A percentile compares a stretch with the other conserved stretches of the same genome.
These are phyloP conservation scores for Penstemon eatonii DNA, from an alignment of 257 asterid genomes.

Conservation along the genomic window DNA sequence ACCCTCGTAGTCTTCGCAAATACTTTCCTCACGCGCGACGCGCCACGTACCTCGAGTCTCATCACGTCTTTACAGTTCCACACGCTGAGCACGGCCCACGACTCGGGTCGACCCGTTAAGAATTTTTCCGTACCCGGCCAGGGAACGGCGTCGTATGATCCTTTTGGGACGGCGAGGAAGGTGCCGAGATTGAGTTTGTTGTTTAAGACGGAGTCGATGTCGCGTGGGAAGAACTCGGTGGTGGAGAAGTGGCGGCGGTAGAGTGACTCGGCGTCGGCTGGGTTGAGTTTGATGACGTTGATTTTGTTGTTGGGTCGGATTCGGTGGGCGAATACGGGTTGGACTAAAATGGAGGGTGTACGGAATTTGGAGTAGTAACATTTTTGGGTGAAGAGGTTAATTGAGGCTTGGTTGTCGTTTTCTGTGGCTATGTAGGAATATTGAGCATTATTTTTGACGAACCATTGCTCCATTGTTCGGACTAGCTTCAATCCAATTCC, in stretches of 20 bases:
- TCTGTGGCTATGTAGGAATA: constrained; percentile 89
- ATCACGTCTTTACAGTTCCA: constrained; percentile 85
- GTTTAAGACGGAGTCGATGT: constrained; percentile 63
- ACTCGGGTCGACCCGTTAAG: constrained; percentile 55
- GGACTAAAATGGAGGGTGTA: constrained; percentile 73
- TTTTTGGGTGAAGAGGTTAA: constrained; percentile 66
- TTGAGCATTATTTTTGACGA: constrained; percentile 69
- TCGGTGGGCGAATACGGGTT: constrained; percentile 79
- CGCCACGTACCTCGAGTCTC: constrained; percentile 81
- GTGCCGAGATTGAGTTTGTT: constrained; percentile 71
- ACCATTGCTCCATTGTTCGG: constrained; percentile 66
- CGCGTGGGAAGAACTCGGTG: constrained; percentile 83
- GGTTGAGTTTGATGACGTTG: constrained; percentile 46
- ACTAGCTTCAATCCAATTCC: constrained; percentile 81
- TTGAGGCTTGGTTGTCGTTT: constrained; percentile 81
- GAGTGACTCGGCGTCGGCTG: constrained; percentile 59
- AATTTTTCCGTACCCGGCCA: constrained; percentile 62
- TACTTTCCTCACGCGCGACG: constrained; percentile 51
- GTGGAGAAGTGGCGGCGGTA: constrained; percentile 69
- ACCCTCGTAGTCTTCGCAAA: constrained; percentile 56
- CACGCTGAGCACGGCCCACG: constrained; percentile 85
- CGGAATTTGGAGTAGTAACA: constrained; percentile 82
- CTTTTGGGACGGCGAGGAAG: constrained; percentile 58
- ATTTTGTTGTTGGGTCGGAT: constrained; percentile 33
- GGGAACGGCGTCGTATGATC: constrained; percentile 32